Evolutionary conservation across 176 grass and related monocot genomes (phyloP).

Genomic region (Tillandsia fasciculata): DNA sequence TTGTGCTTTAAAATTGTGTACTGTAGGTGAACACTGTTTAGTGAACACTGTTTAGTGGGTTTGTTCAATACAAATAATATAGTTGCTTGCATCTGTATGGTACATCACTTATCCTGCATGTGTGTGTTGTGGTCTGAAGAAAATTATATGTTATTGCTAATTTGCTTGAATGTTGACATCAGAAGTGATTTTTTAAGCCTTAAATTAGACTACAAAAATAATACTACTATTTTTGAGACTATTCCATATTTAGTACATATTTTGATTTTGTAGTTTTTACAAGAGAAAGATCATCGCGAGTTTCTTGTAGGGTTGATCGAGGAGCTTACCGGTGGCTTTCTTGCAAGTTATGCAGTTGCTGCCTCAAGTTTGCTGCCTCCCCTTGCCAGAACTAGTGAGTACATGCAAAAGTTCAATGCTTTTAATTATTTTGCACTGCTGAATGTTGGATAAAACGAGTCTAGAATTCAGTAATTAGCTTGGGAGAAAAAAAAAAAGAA

Average conservation of each 20-base stretch:
- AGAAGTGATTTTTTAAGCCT: too few species aligned
- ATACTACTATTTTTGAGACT: background rate
- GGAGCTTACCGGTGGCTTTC: constrained; percentile 34
- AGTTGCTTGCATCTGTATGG: too few species aligned
- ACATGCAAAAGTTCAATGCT: background rate
- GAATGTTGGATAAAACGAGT: background rate
- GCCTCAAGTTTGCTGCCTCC: constrained; percentile 47
- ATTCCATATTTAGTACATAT: background rate
- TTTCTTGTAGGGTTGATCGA: constrained; percentile 15
- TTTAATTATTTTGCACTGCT: background rate
- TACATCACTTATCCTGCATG: too few species aligned
- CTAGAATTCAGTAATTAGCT: background rate
- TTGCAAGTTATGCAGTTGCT: constrained; percentile 62
- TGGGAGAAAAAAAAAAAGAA: background rate
- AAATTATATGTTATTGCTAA: too few species aligned
- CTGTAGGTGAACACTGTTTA: background rate
- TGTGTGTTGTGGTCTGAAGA: too few species aligned
- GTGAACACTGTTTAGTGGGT: too few species aligned
- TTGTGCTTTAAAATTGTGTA: background rate
- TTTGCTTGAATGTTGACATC: too few species aligned
- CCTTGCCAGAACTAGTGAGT: constrained; percentile 51
- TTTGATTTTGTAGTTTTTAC: background rate
- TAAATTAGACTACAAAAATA: too few species aligned
- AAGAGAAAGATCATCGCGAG: background rate
- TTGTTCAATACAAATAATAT: too few species aligned